These are phyloP conservation scores for Trichoderma sp. DNA, from an alignment of 2,329 filamentous ascomycete genomes.

Conservation along the genomic window DNA sequence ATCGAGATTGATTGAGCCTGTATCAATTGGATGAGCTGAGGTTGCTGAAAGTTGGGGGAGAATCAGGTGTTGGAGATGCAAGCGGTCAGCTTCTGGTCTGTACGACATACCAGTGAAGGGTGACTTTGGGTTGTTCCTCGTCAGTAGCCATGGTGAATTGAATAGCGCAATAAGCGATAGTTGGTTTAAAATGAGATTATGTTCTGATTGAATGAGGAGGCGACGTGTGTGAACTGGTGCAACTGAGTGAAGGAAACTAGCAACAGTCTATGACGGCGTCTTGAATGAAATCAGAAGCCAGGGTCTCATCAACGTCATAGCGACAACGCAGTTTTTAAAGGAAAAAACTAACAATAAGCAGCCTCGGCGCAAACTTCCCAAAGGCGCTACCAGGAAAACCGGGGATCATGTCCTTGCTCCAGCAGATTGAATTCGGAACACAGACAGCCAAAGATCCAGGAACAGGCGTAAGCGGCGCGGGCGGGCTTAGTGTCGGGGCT, in stretches of 20 bases:
- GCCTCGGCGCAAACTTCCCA: background rate
- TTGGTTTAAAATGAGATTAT: background rate
- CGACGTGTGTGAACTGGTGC: background rate
- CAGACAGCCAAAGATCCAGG: background rate
- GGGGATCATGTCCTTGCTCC: background rate
- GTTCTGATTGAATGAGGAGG: background rate
- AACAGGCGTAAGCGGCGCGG: background rate
- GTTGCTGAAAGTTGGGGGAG: background rate
- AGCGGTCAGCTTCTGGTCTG: background rate
- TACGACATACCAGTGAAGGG: conserved; percentile 60
- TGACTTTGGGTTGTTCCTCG: conserved; percentile 53
- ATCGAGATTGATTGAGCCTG: conserved; percentile 82
- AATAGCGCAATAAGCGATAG: background rate
- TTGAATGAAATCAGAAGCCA: background rate
- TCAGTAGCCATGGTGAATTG: conserved; percentile 24
- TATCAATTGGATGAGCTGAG: background rate
- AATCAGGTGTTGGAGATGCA: background rate
- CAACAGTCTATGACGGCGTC: background rate
- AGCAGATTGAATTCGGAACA: background rate
- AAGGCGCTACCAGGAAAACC: background rate
- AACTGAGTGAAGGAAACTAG: background rate
- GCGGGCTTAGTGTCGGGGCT: background rate
- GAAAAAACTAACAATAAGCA: background rate
- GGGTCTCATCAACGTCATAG: background rate
- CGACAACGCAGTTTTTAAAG: background rate